Conservation (phyloP, 2,329 filamentous ascomycete species). For the Fusarium heterosporum region DNA sequence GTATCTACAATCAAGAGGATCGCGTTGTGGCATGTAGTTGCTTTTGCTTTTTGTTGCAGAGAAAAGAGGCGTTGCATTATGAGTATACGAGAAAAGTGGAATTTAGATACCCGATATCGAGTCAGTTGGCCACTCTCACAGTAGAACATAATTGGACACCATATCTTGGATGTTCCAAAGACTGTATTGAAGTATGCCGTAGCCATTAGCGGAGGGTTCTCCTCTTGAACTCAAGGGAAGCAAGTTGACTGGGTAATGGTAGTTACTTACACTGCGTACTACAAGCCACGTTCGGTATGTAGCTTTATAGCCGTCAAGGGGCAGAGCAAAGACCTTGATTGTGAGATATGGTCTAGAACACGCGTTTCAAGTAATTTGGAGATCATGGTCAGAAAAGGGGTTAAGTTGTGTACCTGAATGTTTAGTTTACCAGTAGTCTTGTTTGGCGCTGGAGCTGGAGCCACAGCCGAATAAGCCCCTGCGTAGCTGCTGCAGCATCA, state of each 20-base stretch:
- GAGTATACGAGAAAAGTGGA: constrained; percentile 8
- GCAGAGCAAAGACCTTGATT: constrained; percentile 5
- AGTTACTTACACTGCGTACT: background rate
- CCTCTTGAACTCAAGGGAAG: background rate
- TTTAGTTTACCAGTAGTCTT: constrained; percentile 26
- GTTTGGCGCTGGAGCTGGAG: constrained; percentile 35
- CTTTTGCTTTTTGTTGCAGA: background rate
- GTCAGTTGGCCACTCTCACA: background rate
- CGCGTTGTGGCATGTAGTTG: constrained; percentile 13
- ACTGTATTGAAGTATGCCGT: background rate
- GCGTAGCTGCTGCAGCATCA: constrained; percentile 20
- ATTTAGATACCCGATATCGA: constrained; percentile 34
- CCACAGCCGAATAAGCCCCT: constrained; percentile 16
- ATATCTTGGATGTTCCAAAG: background rate
- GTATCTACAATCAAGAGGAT: constrained; percentile 31
- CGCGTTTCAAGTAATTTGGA: constrained; percentile 25
- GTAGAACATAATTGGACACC: background rate
- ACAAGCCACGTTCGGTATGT: background rate
- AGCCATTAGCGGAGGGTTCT: background rate
- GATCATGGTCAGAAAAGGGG: constrained; percentile 36
- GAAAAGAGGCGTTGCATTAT: constrained; percentile 6
- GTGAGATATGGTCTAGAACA: constrained; percentile 24
- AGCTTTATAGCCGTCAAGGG: background rate
- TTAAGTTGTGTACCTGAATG: constrained; percentile 12
- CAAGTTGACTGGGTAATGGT: background rate